phyloP scores from a whole-genome alignment of 73 alveolate genomes.

The Stentor roeselii region DNA sequence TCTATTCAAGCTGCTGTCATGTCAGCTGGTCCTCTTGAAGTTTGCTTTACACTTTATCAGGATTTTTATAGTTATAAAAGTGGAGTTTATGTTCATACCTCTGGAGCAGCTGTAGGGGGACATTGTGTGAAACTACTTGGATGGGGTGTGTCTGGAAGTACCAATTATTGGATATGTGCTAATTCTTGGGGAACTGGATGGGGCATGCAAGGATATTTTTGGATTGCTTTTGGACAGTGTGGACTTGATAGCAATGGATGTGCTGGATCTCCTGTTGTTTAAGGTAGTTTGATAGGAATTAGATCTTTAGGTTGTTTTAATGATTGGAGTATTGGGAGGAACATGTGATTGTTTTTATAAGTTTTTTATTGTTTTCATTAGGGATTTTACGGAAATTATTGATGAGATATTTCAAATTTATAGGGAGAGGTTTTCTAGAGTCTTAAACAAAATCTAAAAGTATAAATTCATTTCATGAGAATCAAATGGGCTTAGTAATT shows the following conservation, averaged over 20 bases:
- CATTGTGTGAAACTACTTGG: constrained; percentile 82
- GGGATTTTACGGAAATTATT: no score
- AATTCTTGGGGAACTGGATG: constrained; percentile 79
- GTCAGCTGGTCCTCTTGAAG: background rate
- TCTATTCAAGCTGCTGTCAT: background rate
- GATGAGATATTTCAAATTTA: no score
- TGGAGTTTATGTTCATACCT: constrained; percentile 71
- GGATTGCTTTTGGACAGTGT: constrained; percentile 10
- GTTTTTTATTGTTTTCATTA: no score
- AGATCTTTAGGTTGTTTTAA: no score
- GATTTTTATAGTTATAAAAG: constrained; percentile 76
- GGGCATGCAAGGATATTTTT: constrained; percentile 69
- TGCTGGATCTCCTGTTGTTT: no score
- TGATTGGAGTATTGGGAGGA: no score
- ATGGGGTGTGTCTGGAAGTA: constrained; percentile 69
- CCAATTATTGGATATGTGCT: constrained; percentile 80
- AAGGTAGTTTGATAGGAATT: no score
- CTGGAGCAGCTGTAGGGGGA: constrained; percentile 71
- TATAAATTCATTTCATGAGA: no score
- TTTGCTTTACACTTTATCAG: constrained; percentile 41
- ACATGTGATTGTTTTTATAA: no score
- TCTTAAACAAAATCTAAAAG: no score
- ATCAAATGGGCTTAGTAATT: no score
- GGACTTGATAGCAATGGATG: background rate
- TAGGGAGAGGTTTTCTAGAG: no score